Conservation (phyloP, 73 alveolate species). For the Paraurostyla sp. region DNA sequence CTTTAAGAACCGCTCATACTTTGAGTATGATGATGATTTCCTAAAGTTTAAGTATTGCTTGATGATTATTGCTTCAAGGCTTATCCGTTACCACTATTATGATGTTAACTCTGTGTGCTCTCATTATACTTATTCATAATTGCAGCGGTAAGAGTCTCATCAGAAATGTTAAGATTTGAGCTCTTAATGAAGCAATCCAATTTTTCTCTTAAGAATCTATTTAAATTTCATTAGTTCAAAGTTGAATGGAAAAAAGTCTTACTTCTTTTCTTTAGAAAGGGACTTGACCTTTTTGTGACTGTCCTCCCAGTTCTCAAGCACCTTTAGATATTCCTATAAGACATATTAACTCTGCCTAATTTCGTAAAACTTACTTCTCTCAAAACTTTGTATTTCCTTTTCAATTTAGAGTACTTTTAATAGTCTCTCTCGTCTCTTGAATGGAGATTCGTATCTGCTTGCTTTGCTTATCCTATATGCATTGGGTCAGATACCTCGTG, state of each 20-base stretch:
- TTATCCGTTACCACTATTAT: neutral
- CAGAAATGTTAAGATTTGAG: neutral
- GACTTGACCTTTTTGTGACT: slow-evolving; percentile 10
- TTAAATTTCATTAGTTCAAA: neutral
- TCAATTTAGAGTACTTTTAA: slow-evolving; percentile 16
- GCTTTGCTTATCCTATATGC: slow-evolving; percentile 4
- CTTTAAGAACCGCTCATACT: neutral
- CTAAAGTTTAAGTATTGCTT: neutral
- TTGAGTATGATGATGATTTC: too few relatives aligned
- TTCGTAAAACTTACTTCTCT: slow-evolving; percentile 26
- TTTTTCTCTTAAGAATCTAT: slow-evolving; percentile 27
- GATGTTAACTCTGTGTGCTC: neutral
- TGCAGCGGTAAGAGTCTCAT: slow-evolving; percentile 32
- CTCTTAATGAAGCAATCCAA: neutral
- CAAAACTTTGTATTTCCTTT: neutral
- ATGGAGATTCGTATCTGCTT: slow-evolving; percentile 7
- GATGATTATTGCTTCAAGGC: too few relatives aligned
- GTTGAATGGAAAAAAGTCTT: neutral
- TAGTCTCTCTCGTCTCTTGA: slow-evolving; percentile 16
- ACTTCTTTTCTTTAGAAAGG: slow-evolving; percentile 40
- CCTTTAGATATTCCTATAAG: slow-evolving; percentile 27
- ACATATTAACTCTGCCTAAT: too few relatives aligned
- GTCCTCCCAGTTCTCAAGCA: slow-evolving; percentile 49
- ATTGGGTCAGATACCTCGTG: neutral
- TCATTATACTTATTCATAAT: slow-evolving; percentile 1